Base-by-base conservation (phyloP, 139 green algal species). In the Chlorella sorokiniana region DNA sequence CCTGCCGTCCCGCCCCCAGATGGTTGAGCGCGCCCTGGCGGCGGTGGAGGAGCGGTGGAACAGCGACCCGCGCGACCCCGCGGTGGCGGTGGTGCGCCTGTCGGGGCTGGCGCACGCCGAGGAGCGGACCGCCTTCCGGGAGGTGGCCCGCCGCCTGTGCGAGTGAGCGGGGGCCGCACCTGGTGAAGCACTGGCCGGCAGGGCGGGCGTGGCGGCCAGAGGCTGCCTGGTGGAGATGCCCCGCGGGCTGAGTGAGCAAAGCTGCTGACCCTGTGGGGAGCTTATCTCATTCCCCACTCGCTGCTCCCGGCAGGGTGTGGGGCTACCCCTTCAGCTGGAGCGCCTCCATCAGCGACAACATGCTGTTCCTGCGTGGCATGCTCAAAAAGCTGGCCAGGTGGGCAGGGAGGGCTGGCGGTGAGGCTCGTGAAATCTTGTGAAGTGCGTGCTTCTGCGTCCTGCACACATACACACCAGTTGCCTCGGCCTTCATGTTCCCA, bases 111-210 rank as follows among this genome's bases (percentile, higher is more conserved):
- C 92, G 52, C 92, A 96, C 77, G 70, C 80, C 1, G 92, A 96
- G 7, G 94, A 97, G 69, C 79, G 90, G 1, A 71, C 69, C 2
- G 94, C 92, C 0, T 96, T 97, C 69, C 74, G 82, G 59, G 91
- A 96, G 81, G 90, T 91, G 41, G 91, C 93, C 0, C 79, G 90
- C 16, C 93, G 96, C 86, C 88, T 96, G 41, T 96, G 92, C 84
- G 78, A 81, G 88, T 91, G 76, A 65, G 86, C 59, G 7, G 10
- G n/a, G n/a, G n/a, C n/a, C n/a, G n/a, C n/a, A n/a, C 7, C 71
- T 45, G 70, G 78, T 68, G 16, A n/a, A n/a, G n/a, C n/a, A n/a
- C n/a, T n/a, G n/a, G n/a, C n/a, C 68, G 85, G 1, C 10, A 31
- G 61, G 61, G 23, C 20, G 61, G 33, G 61, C 18, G 51, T 18